Evolutionary conservation across 495 filamentous ascomycete species (phyloP).

Genomic region (Neurospora sp.): DNA sequence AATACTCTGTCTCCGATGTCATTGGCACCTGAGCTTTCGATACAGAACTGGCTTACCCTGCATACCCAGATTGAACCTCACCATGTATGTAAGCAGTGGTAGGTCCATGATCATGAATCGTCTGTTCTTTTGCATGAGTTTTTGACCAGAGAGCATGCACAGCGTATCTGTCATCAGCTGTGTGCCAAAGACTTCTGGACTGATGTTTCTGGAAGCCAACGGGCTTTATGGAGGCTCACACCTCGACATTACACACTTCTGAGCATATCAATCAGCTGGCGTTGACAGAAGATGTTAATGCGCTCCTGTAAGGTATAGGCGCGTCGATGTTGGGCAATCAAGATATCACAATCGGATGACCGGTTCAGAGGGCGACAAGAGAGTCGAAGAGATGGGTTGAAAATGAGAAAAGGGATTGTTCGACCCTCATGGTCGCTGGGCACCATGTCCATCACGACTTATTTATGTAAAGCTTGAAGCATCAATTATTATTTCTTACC

Average conservation of each 20-base stretch:
- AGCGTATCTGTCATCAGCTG: not conserved
- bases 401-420: not conserved
- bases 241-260: not conserved
- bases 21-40: not conserved
- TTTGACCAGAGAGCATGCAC: not conserved
- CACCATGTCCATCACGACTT: not conserved
- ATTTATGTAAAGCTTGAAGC: not conserved
- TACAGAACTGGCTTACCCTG: not conserved
- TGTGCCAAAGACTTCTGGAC: not conserved
- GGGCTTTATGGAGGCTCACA: not conserved
- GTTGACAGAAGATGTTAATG: not conserved
- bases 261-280: not conserved
- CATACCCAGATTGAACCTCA: not conserved
- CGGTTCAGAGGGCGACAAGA: not conserved
- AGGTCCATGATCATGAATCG: not conserved
- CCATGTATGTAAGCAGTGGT: not conserved
- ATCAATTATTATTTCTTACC: not conserved
- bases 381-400: not conserved
- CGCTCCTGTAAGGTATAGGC: not conserved
- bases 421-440: not conserved
- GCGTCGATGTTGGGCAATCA: not conserved
- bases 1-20: not conserved
- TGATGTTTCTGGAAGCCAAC: not conserved
- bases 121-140: not conserved
- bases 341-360: not conserved